Percentiles rank a stretch among this genome's conserved stretches.
Evolutionary conservation across 345 rosid species (phyloP).

Genomic region (Gossypium stocksii): DNA sequence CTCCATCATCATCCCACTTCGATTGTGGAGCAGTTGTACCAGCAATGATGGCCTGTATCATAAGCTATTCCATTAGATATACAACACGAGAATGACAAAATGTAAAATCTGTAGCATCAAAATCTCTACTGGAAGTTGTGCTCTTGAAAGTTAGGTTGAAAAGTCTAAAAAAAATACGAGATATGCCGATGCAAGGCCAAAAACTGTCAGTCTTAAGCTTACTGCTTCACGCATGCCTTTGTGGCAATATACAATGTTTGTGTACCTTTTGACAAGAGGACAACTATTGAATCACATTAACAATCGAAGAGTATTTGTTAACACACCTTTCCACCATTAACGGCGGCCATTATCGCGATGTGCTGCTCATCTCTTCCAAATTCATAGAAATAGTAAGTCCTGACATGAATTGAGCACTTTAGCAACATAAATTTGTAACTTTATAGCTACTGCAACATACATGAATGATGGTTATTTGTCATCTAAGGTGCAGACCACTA

Average conservation of each 20-base stretch:
- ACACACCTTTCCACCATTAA: neutral
- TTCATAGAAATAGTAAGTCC: slow-evolving; percentile 7
- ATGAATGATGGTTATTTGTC: neutral
- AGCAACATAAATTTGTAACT: neutral
- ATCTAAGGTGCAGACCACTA: neutral
- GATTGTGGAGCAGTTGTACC: neutral
- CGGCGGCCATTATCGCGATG: neutral
- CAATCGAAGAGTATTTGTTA: neutral
- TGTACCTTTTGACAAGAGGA: neutral
- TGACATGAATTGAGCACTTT: neutral
- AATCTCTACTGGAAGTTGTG: neutral
- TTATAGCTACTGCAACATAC: neutral
- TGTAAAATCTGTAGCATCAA: neutral
- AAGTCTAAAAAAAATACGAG: too few relatives aligned
- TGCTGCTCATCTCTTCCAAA: neutral
- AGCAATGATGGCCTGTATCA: neutral
- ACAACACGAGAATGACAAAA: neutral
- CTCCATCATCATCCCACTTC: neutral
- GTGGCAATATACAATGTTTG: too few relatives aligned
- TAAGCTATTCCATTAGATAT: neutral
- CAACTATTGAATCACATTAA: neutral
- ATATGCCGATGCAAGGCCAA: too few relatives aligned
- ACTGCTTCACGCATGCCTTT: too few relatives aligned
- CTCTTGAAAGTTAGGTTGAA: too few relatives aligned
- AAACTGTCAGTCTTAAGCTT: too few relatives aligned